Base-by-base conservation (phyloP, 2,329 filamentous ascomycete genomes). In the Dactylonectria estremocensis region DNA sequence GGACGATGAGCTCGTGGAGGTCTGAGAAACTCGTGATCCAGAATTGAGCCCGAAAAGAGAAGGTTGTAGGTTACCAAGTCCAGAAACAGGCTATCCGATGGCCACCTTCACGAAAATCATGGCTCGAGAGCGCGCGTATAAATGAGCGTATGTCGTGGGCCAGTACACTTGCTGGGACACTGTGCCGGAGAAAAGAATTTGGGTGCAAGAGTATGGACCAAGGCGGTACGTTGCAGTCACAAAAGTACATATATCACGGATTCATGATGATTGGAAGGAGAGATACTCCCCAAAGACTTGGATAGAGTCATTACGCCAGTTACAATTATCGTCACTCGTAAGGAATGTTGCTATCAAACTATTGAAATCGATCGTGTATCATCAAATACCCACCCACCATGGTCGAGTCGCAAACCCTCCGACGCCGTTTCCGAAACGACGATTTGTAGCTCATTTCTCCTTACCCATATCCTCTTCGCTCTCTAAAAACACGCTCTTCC, bases 1-100 rank as follows among this genome's bases (percentile, higher is more conserved):
- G 6, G 87, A 90, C 16, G 84, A 89, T 43, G 81, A 84, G 69
- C 83, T 90, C 56, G 82, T 88, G 0, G 87, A 89, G 72, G 86
- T 90, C 2, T 89, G 82, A 76, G 33, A 20, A 8, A 43, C 3
- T 28, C 7, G 14, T 6, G 9, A 28, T n/a, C 28, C 3, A 20
- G 18, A 3, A 4, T 18, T 37, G 13, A 35, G n/a, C 0, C 8
- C 18, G n/a, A 7, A n/a, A 11, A 24, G 43, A 22, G 13, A 6
- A 11, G 35, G 18, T 10, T 28, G 33, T n/a, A 10, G 3, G 3
- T 28, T 28, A 9, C 14, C 2, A 28, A 6, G 46, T 8, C 22
- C 24, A 8, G 13, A 3, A 18, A 52, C 16, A 18, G 24, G 20
- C 8, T 22, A 14, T 52, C n/a, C 24, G 24, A 13, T 31, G 16